Evolutionary conservation across 495 filamentous ascomycete species (phyloP), one percentile per base, ranked within the genome.

Genomic region (Aspergillus hancockii): DNA sequence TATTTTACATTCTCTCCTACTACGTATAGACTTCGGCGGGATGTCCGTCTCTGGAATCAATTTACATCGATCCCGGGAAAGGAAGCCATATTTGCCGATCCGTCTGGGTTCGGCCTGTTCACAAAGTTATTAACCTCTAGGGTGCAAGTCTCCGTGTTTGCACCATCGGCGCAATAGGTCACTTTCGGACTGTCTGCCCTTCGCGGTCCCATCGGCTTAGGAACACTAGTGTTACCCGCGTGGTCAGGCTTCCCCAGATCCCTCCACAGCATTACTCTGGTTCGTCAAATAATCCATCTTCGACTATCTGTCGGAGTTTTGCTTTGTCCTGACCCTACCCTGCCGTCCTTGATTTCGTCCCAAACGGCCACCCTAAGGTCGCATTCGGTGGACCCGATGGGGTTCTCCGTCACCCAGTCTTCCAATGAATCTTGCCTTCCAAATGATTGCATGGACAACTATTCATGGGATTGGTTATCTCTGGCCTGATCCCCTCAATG

Each of bases 201-300:
- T 54, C 32, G 31, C 21, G 52, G 22, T n/a, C 38, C 49, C 43
- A 18, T 36, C 30, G 10, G 46, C 13, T 21, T 19, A 47, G 54
- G n/a, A 45, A n/a, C 54, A 25, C 55, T 58, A 58, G 55, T 58
- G n/a, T 58, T 32, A n/a, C 40, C 50, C 40, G 57, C 49, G 14
- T 54, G 30, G 28, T 49, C 31, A 36, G 38, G 31, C 43, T 59
- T 59, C 56, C 56, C 52, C 56, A 40, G 56, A 56, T 59, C 38
- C 50, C 56, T 57, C 61, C 57, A 63, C 53, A 38, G 36, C 46
- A 23, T 31, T 9, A 36, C 56, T 49, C 34, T 51, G 60, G 55
- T 43, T 51, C 49, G 45, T 47, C 60, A n/a, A 52, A 53, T 45
- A 31, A 47, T 18, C 25, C 54, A 41, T 34, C 43, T 4, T 47